phyloP scores from a whole-genome alignment of 2,329 filamentous ascomycete genomes.

The Phyllosticta capitalensis region DNA sequence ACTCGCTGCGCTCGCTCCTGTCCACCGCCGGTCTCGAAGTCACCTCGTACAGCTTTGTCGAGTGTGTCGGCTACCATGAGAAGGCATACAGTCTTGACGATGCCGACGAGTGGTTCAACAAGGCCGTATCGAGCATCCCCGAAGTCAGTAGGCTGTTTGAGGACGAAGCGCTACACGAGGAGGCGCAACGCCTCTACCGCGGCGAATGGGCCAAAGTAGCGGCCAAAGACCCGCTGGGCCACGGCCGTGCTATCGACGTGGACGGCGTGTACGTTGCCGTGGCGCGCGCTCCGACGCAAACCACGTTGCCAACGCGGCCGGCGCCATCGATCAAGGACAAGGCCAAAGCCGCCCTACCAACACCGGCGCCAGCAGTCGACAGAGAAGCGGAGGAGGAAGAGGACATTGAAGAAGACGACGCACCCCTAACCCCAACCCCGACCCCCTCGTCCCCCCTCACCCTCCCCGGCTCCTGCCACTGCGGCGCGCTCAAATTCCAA shows the following conservation, averaged over 20 bases:
- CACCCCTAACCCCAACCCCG: background rate
- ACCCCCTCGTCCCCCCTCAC: background rate
- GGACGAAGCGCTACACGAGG: background rate
- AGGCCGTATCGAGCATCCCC: background rate
- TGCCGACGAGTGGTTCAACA: background rate
- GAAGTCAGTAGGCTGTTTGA: background rate
- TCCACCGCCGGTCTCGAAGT: background rate
- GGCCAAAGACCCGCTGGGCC: background rate
- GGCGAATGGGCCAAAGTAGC: background rate
- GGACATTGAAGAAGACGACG: background rate
- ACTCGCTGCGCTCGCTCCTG: conserved; percentile 23
- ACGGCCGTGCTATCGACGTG: background rate
- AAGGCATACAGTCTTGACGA: background rate
- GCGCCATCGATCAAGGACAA: background rate
- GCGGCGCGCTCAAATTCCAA: background rate
- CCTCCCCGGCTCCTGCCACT: conserved; percentile 5
- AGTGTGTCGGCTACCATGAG: background rate
- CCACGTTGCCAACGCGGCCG: background rate
- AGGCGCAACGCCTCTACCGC: background rate
- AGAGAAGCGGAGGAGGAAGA: background rate
- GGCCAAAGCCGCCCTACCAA: background rate
- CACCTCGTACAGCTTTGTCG: background rate
- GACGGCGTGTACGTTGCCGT: background rate
- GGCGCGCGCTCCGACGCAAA: background rate
- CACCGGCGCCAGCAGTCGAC: background rate